Evolutionary conservation across 1,284 basidiomycete species (phyloP), one percentile per base, ranked within the genome.

Genomic region (Puccinia coronata): DNA sequence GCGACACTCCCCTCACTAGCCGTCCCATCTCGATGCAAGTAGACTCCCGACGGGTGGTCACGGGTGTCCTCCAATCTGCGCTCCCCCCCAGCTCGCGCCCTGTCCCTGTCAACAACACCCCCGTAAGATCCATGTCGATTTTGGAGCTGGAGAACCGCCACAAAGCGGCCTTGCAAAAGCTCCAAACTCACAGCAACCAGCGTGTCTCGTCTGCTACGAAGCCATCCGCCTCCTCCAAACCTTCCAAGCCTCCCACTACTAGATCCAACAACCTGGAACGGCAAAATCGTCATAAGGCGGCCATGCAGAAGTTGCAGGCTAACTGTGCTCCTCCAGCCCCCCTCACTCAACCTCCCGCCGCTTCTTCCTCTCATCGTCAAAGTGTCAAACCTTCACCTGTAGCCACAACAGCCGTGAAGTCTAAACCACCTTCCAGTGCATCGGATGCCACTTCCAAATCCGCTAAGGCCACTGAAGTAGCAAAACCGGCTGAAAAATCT

Each of bases 121-220:
- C 69, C 25, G 41, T 47, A 23, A 51, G 67, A 8, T 70, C 69
- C 23, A 80, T 80, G 78, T 51, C 78, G 34, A 80, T 80, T 41
- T 53, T 25, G 1, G 51, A 80, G 49, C 53, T 80, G 20, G 78
- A 70, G 12, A 14, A 61, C 18, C 65, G 78, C 8, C 78, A 80
- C 55, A 69, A 70, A 20, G 65, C 41, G 11, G 67, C 67, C 11
- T 47, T 80, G 23, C 78, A 80, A 51, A 69, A 59, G 16, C 25
- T 80, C 0, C 78, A 80, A n/a, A 31, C 65, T 39, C 51, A 53
- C 59, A 43, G n/a, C 31, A 70, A 67, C 67, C 47, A 39, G 1
- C 47, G 34, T n/a, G 65, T 28, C 4, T 47, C 36, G 28, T 49
- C 49, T 51, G 4, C 18, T 72, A 16, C 43, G 43, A 43, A 43